These are phyloP conservation scores for Colletotrichum camelliae DNA, from an alignment of 2,329 filamentous ascomycete genomes.

Conservation along the genomic window DNA sequence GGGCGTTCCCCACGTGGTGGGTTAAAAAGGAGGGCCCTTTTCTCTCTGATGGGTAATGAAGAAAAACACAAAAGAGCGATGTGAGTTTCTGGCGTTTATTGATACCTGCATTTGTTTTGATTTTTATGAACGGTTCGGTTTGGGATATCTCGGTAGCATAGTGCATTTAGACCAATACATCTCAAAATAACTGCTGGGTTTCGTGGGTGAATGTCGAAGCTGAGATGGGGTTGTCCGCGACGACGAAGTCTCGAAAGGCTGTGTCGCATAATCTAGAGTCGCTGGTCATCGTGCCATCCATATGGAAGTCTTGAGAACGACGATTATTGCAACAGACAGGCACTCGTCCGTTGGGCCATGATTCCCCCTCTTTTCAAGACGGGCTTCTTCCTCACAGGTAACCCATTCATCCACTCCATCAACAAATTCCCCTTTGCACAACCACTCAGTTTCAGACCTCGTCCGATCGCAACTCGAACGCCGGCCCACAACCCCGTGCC, in stretches of 20 bases:
- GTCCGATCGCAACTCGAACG: neutral
- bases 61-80: conserved; percentile 1
- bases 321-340: neutral
- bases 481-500: neutral
- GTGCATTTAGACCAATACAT: conserved; percentile 9
- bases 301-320: neutral
- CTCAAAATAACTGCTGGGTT: neutral
- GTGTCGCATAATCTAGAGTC: accelerated
- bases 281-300: accelerated
- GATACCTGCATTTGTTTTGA: conserved; percentile 1
- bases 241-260: too few relatives aligned
- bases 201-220: neutral
- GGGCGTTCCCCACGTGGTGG: conserved; percentile 19
- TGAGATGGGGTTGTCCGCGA: neutral
- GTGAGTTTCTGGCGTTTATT: conserved; percentile 9
- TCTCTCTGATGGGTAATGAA: neutral
- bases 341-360: too few relatives aligned
- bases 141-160: conserved; percentile 10
- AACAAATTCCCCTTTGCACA: too few relatives aligned
- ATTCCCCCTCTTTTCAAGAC: neutral
- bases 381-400: too few relatives aligned
- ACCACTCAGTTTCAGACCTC: neutral
- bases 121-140: neutral
- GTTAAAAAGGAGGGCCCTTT: neutral
- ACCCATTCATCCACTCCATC: neutral